Base-by-base conservation (phyloP, 2,329 filamentous ascomycete genomes). In the Colletotrichum godetiae region DNA sequence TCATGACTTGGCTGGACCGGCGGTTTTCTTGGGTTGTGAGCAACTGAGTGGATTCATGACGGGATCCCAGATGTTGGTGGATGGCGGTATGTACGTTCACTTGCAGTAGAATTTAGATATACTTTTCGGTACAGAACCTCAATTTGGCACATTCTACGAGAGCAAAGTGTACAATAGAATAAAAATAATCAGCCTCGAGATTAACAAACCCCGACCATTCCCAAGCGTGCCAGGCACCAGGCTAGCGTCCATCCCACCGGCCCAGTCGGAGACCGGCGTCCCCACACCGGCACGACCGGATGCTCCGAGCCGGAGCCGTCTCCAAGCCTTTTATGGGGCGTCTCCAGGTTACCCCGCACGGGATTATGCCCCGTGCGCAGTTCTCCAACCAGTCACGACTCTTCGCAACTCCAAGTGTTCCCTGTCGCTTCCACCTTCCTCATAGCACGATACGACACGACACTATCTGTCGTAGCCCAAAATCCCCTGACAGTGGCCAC, bases 21-120 rank as follows among this genome's bases (percentile, higher is more conserved):
- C 92, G 4, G 89, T 95, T 4, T 94, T 94, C 80, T 83, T 94
- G 79, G 92, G 89, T 1, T 90, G 90, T 77, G 90, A 88, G 69
- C 89, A 88, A 75, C 81, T 94, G 82, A 92, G 89, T 79, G 85
- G 85, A 42, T 93, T 91, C 83, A 89, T 93, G 75, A 93, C 89
- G 73, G 92, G 92, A 0, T 89, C 92, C 11, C 91, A 94, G 80
- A 76, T 95, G 67, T 81, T 95, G 53, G 93, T 94, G 11, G 93
- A 95, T 82, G 93, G 93, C 11, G 93, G 92, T 0, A 81, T 93
- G 70, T 95, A 92, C 84, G 92, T 94, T 5, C 93, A 94, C 81
- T 82, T 94, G 75, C 92, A 93, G 78, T 92, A 81, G n/a, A 2
- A 15, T 53, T 24, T 53, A 24, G 19, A 52, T 4, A 52, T 42